phyloP scores from a whole-genome alignment of 306 rosid species.

The Arachis hypogaea region DNA sequence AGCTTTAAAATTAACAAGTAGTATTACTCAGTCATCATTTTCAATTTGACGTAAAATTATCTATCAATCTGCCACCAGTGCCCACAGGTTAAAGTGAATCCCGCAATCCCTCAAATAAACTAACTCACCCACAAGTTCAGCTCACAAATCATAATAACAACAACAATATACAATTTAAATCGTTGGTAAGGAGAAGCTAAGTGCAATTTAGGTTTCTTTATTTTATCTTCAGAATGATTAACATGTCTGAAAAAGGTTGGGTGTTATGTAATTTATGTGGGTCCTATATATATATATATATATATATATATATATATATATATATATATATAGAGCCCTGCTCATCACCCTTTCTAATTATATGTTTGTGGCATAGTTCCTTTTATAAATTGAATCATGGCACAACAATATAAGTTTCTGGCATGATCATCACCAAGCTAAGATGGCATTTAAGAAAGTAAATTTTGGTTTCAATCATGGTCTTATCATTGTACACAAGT shows the following conservation, averaged over 20 bases:
- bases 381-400: constrained; percentile 24
- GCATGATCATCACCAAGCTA: background rate
- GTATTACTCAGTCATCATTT: too few relatives aligned
- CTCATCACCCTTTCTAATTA: background rate
- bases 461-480: constrained; percentile 46
- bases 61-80: too few relatives aligned
- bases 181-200: background rate
- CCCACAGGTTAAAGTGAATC: too few relatives aligned
- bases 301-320: too few relatives aligned
- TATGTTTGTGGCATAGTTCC: background rate
- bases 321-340: background rate
- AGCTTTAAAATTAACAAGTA: too few relatives aligned
- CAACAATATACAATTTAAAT: too few relatives aligned
- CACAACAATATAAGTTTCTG: background rate
- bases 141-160: too few relatives aligned
- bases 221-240: constrained; percentile 15
- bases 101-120: too few relatives aligned
- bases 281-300: constrained; percentile 2
- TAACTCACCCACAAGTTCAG: too few relatives aligned
- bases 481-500: constrained; percentile 35
- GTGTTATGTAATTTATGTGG: constrained; percentile 10
- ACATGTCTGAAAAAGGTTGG: constrained; percentile 28
- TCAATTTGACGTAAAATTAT: too few relatives aligned
- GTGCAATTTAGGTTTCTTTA: constrained; percentile 15
- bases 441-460: constrained; percentile 17